Percentiles rank a stretch among this genome's conserved stretches.
Evolutionary conservation across 495 filamentous ascomycete species (phyloP).

Genomic region (Penicillium angulare): DNA sequence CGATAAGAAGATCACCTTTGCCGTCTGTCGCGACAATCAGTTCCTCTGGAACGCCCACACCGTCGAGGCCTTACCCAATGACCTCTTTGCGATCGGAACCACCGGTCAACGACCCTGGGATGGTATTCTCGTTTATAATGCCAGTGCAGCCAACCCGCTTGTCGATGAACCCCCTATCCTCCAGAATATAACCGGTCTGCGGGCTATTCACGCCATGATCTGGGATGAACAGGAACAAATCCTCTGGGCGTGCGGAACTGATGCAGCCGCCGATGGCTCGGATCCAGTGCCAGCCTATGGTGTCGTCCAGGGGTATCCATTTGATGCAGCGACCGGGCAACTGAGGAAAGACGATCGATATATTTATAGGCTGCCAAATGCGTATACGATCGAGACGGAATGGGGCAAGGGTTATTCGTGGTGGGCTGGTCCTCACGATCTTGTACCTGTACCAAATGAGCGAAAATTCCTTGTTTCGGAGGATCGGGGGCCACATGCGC

Average conservation of each 20-base stretch:
- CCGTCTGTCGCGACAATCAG: conserved; percentile 21
- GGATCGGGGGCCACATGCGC: conserved; percentile 22
- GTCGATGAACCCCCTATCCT: conserved; percentile 24
- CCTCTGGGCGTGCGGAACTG: conserved; percentile 28
- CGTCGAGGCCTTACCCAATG: conserved; percentile 24
- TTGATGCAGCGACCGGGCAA: conserved; percentile 16
- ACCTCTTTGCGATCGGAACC: conserved; percentile 25
- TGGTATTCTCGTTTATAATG: conserved; percentile 29
- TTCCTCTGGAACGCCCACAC: conserved; percentile 26
- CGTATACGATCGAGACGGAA: conserved; percentile 21
- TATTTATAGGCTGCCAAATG: conserved; percentile 12
- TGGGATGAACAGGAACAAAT: conserved; percentile 29
- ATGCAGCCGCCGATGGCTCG: conserved; percentile 28
- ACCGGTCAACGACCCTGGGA: conserved; percentile 27
- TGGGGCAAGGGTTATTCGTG: conserved; percentile 27
- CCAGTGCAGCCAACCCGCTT: conserved; percentile 19
- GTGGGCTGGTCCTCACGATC: conserved; percentile 31
- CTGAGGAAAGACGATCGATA: conserved; percentile 15
- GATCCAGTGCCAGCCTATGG: conserved; percentile 25
- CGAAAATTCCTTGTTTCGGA: conserved; percentile 27
- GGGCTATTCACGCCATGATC: conserved; percentile 30
- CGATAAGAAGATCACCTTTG: conserved; percentile 30
- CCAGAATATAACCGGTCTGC: conserved; percentile 29
- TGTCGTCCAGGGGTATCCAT: conserved; percentile 24
- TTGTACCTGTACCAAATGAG: conserved; percentile 28